Evolutionary conservation across 2,329 filamentous ascomycete genomes (phyloP).

Genomic region (Hymenoscyphus scutula): DNA sequence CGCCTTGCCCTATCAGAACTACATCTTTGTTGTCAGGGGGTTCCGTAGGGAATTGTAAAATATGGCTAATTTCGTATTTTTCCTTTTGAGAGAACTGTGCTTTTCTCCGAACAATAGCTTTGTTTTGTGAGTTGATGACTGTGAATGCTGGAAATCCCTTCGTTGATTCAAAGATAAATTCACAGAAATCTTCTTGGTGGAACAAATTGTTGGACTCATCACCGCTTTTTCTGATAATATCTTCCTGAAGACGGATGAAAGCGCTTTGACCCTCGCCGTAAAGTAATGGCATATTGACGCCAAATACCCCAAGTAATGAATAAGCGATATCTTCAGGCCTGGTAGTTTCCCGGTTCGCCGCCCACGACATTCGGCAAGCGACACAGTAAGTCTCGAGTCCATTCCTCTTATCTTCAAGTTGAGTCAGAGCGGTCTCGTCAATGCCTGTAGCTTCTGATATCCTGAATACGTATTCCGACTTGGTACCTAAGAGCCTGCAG

Average conservation of each 20-base stretch:
- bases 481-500: background rate
- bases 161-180: too few species aligned
- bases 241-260: conserved; percentile 7
- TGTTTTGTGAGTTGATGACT: too few species aligned
- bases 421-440: background rate
- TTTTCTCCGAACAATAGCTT: too few species aligned
- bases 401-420: background rate
- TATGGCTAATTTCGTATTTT: too few species aligned
- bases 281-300: conserved; percentile 7
- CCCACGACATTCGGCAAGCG: conserved; percentile 7
- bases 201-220: background rate
- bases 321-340: conserved; percentile 7
- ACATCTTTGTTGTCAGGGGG: too few species aligned
- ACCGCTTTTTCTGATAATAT: background rate
- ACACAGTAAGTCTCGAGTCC: background rate
- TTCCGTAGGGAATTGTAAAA: too few species aligned
- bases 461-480: background rate
- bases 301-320: conserved; percentile 7
- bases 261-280: conserved; percentile 10
- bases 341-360: conserved; percentile 1
- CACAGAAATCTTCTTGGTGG: too few species aligned
- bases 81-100: too few species aligned
- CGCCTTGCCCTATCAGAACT: too few species aligned
- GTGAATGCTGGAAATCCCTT: too few species aligned
- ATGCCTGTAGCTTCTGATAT: background rate